A percentile compares a stretch with the other conserved stretches of the same genome.
phyloP scores from a whole-genome alignment of 2,329 filamentous ascomycete species.

The Fusarium sp. region DNA sequence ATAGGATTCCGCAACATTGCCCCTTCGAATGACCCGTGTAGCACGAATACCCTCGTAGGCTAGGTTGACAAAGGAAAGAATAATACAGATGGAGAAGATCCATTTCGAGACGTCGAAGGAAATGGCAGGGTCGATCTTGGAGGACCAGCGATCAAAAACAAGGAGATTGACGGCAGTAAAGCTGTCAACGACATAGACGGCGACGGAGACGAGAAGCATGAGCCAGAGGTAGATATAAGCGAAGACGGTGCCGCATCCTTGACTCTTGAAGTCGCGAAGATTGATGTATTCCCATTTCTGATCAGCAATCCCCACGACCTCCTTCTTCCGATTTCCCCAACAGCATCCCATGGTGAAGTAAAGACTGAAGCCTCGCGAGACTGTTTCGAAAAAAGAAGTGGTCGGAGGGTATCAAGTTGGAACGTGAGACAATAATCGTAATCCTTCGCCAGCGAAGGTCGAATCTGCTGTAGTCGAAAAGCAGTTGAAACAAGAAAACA shows the following conservation, averaged over 20 bases:
- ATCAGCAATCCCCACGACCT: constrained; percentile 77
- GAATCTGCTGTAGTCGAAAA: constrained; percentile 51
- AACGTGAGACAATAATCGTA: constrained; percentile 43
- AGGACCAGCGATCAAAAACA: constrained; percentile 89
- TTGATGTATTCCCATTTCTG: constrained; percentile 95
- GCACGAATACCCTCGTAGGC: constrained; percentile 84
- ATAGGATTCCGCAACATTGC: constrained; percentile 91
- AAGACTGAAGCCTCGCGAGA: constrained; percentile 13
- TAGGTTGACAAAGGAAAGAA: constrained; percentile 87
- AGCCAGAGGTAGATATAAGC: constrained; percentile 90
- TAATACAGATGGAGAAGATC: constrained; percentile 94
- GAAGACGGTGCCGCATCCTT: constrained; percentile 78
- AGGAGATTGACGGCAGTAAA: constrained; percentile 94
- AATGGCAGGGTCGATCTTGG: constrained; percentile 81
- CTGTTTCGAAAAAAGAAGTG: constrained; percentile 26
- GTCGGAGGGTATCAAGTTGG: constrained; percentile 22
- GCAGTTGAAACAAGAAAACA: constrained; percentile 19
- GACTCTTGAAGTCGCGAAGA: constrained; percentile 82
- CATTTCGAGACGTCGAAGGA: constrained; percentile 85
- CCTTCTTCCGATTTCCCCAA: constrained; percentile 69
- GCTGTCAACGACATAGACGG: constrained; percentile 89
- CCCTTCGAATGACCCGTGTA: constrained; percentile 81
- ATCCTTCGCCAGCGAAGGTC: constrained; percentile 64
- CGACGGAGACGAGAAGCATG: constrained; percentile 79
- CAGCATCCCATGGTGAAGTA: constrained; percentile 71